phyloP scores from a whole-genome alignment of 805 yeast species.

The Schwanniomyces sp. region DNA sequence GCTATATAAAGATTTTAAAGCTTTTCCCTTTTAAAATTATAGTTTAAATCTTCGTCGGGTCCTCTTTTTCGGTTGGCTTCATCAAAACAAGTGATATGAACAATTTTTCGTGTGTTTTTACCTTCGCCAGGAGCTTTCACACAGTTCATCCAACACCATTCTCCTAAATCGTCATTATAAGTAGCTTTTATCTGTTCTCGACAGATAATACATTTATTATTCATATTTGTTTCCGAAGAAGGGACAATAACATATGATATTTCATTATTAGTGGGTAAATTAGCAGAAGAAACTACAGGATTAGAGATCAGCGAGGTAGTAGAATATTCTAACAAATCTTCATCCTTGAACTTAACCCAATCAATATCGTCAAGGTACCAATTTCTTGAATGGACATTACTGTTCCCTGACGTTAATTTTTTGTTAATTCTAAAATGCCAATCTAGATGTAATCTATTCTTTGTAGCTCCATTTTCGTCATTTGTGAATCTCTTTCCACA shows the following conservation, averaged over 20 bases:
- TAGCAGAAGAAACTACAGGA: not conserved
- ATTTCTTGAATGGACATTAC: slow-evolving; percentile 65
- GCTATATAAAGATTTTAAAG: slow-evolving; percentile 2
- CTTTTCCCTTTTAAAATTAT: slow-evolving; percentile 23
- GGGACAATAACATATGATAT: slow-evolving; percentile 63
- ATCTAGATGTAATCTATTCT: slow-evolving; percentile 72
- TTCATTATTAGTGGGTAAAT: slow-evolving; percentile 4
- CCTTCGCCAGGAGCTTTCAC: slow-evolving; percentile 37
- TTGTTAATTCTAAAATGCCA: slow-evolving; percentile 96
- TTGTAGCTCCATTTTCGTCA: slow-evolving; percentile 53
- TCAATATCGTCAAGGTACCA: slow-evolving; percentile 77
- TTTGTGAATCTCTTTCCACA: slow-evolving; percentile 86
- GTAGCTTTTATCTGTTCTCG: slow-evolving; percentile 43
- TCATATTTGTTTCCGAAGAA: slow-evolving; percentile 55
- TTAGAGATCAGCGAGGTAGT: slow-evolving; percentile 9
- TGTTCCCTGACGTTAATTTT: slow-evolving; percentile 43
- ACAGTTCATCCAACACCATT: slow-evolving; percentile 47
- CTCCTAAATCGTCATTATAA: slow-evolving; percentile 44
- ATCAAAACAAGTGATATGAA: slow-evolving; percentile 38
- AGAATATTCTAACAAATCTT: slow-evolving; percentile 40
- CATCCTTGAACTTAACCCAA: slow-evolving; percentile 78
- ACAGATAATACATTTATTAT: slow-evolving; percentile 42
- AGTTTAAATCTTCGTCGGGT: slow-evolving; percentile 23
- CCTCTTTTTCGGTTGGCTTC: slow-evolving; percentile 37
- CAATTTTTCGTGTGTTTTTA: slow-evolving; percentile 33